These are phyloP conservation scores for Solanum phureja DNA, from an alignment of 257 asterid genomes.

Conservation along the genomic window DNA sequence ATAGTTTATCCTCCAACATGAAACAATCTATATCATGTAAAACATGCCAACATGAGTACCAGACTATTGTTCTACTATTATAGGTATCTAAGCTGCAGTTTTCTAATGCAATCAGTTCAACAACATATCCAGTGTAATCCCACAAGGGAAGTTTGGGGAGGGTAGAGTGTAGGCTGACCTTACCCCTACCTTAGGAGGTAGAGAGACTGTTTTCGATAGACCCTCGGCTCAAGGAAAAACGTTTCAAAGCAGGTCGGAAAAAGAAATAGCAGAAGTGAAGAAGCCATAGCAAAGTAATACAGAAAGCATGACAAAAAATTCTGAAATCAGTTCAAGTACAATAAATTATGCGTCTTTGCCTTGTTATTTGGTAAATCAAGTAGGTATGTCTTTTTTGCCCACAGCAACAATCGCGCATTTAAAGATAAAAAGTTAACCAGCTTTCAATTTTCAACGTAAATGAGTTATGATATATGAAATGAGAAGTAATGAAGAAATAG, in stretches of 20 bases:
- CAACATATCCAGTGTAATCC: neutral
- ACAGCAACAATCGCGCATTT: neutral
- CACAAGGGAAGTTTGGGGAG: neutral
- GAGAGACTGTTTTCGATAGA: neutral
- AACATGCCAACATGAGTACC: neutral
- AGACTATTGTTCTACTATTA: neutral
- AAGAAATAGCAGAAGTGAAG: neutral
- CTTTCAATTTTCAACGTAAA: neutral
- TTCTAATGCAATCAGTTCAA: neutral
- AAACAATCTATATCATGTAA: neutral
- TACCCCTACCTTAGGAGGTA: neutral
- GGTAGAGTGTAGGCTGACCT: neutral
- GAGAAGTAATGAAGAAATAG: neutral
- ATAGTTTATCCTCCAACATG: neutral
- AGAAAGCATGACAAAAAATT: neutral
- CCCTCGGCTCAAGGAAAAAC: neutral
- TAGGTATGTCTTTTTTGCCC: neutral
- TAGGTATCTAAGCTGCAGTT: neutral
- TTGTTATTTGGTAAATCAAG: neutral
- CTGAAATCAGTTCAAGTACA: neutral
- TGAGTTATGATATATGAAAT: neutral
- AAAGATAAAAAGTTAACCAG: neutral
- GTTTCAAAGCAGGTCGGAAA: neutral
- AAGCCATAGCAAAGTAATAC: neutral
- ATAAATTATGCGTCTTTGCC: neutral